Base-by-base conservation (phyloP, 2,329 filamentous ascomycete genomes). In the Fusarium musae region DNA sequence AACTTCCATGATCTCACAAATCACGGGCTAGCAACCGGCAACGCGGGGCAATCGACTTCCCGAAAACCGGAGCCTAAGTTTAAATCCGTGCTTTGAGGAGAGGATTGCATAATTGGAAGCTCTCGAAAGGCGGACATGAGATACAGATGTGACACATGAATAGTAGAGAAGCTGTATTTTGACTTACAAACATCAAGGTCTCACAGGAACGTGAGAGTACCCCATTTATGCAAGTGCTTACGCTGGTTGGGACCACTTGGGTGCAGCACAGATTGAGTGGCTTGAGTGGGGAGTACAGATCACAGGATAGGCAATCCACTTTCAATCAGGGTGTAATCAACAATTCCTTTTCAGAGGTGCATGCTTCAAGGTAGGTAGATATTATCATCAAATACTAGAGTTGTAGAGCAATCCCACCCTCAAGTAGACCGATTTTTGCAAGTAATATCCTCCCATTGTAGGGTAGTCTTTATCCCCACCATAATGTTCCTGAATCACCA, bases 11-110 rank as follows among this genome's bases (percentile, higher is more conserved):
- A 60, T 42, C 43, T 70, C 54, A 56, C 49, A 50, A 49, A 64
- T 36, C 34, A 70, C 50, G 61, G 44, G 60, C 19, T 39, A 59
- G 40, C 28, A 46, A 42, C 59, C 70, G 59, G 70, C n/a, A 65
- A 56, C 66, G 66, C 66, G 70, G 70, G 49, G 66, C 59, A 74
- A 71, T 57, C 23, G 26, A 71, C 19, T 21, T 28, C 43, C 61
- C 66, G 70, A 61, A 36, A 12, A 58, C 34, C 66, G 61, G 46
- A n/a, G 28, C 19, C 28, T 19, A 10, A 23, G 6, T 19, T 34
- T 28, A 36, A 32, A 19, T 34, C n/a, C 39, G 30, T 37, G 17
- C 17, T 69, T 21, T 17, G 46, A 6, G 8, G 16, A 44, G 42
- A 40, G 16, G 12, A 63, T 23, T 10, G 16, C 43, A 64, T 64